These are phyloP conservation scores for Sechiopsis laciniata DNA, from an alignment of 306 rosid species.

Conservation along the genomic window DNA sequence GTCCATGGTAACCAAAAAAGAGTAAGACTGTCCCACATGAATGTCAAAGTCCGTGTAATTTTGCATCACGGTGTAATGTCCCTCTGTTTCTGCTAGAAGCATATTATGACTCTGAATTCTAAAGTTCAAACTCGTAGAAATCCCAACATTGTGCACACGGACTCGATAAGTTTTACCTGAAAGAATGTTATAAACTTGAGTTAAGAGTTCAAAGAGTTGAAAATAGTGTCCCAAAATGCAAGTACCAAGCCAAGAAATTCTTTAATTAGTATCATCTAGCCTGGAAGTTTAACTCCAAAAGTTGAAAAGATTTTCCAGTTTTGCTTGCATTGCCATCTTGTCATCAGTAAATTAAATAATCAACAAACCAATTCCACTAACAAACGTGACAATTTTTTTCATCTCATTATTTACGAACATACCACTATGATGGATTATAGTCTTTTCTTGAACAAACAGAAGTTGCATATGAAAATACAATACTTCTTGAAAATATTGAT, in stretches of 20 bases:
- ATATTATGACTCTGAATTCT: conserved; percentile 77
- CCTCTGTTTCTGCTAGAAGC: conserved; percentile 73
- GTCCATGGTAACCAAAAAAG: conserved; percentile 66
- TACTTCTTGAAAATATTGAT: neutral
- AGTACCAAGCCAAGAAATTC: neutral
- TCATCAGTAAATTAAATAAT: neutral
- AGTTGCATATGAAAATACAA: neutral
- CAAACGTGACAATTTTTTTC: neutral
- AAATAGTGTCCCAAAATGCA: neutral
- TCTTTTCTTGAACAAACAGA: neutral
- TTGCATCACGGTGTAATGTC: conserved; percentile 53
- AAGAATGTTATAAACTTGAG: conserved; percentile 20
- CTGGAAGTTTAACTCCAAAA: neutral
- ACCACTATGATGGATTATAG: neutral
- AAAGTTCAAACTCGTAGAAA: conserved; percentile 74
- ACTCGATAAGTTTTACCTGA: conserved; percentile 81
- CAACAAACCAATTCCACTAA: neutral
- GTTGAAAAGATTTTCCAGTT: neutral
- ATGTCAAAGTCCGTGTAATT: conserved; percentile 66
- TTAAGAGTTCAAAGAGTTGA: neutral
- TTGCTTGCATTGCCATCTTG: neutral
- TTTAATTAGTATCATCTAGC: neutral
- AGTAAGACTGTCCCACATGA: conserved; percentile 83
- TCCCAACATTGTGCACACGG: conserved; percentile 81
- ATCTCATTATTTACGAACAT: neutral